Evolutionary conservation across 2,329 filamentous ascomycete species (phyloP).

Genomic region (Daldinia eschscholtzii): DNA sequence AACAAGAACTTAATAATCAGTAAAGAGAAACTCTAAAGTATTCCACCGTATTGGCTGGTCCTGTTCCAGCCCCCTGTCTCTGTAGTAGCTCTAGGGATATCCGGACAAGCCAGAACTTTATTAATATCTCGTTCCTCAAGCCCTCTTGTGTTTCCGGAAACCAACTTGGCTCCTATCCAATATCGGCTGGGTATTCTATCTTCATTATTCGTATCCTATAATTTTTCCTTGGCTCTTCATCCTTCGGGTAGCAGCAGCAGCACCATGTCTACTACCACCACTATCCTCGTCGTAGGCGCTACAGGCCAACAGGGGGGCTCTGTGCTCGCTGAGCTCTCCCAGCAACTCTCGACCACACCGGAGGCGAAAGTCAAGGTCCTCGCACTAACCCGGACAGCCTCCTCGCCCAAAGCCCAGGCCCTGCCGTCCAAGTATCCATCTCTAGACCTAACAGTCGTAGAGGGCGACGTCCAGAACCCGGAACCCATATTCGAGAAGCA

Average conservation of each 20-base stretch:
- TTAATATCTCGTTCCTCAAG: neutral
- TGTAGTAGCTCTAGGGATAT: neutral
- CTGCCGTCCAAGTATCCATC: conserved; percentile 41
- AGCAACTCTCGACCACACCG: conserved; percentile 34
- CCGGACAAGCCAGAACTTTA: conserved; percentile 7
- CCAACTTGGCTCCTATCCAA: neutral
- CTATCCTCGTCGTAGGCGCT: conserved; percentile 55
- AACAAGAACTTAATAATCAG: neutral
- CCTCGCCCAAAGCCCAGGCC: conserved; percentile 52
- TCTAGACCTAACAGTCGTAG: conserved; percentile 50
- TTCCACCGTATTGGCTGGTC: neutral
- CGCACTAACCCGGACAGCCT: conserved; percentile 51
- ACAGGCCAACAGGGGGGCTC: conserved; percentile 55
- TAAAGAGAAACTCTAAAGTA: neutral
- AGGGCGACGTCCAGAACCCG: conserved; percentile 53
- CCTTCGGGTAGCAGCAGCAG: conserved; percentile 1
- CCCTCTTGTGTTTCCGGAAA: neutral
- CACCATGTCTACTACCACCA: conserved; percentile 40
- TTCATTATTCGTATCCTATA: neutral
- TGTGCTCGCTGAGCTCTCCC: conserved; percentile 48
- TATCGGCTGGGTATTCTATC: neutral
- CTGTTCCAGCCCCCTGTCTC: too few species aligned
- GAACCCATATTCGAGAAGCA: conserved; percentile 53
- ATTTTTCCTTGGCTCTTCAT: neutral
- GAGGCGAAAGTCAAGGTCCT: conserved; percentile 46